Evolutionary conservation across 306 rosid genomes (phyloP).

Genomic region (Dryas octopetala): DNA sequence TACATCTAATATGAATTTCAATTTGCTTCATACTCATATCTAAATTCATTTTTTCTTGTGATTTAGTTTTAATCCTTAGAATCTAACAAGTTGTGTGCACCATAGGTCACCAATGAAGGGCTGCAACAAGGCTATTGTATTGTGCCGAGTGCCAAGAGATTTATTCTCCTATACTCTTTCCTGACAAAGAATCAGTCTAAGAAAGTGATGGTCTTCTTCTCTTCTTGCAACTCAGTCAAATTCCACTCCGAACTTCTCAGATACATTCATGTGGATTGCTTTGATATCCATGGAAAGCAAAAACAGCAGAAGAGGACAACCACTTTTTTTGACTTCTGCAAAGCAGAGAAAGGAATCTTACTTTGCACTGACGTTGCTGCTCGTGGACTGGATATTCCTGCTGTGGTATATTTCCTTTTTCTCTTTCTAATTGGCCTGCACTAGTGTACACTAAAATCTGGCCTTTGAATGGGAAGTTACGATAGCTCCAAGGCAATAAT

Average conservation of each 20-base stretch:
- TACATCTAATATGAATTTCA: not conserved
- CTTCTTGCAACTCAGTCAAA: slow-evolving; percentile 90
- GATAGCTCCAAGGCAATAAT: too few relatives aligned
- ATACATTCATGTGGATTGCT: slow-evolving; percentile 64
- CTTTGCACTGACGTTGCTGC: slow-evolving; percentile 99
- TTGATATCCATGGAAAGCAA: slow-evolving; percentile 91
- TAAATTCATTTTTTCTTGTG: slow-evolving; percentile 1
- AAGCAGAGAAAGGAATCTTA: slow-evolving; percentile 89
- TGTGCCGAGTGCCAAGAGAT: slow-evolving; percentile 79
- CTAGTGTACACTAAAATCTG: too few relatives aligned
- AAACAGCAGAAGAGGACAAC: slow-evolving; percentile 83
- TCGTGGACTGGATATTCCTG: slow-evolving; percentile 90
- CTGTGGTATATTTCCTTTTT: slow-evolving; percentile 50
- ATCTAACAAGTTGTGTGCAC: slow-evolving; percentile 24
- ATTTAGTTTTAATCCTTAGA: slow-evolving; percentile 11
- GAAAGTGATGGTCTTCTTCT: slow-evolving; percentile 98
- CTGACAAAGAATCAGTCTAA: slow-evolving; percentile 65
- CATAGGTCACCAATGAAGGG: slow-evolving; percentile 94
- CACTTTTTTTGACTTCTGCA: slow-evolving; percentile 71
- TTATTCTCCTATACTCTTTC: slow-evolving; percentile 80
- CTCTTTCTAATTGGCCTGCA: slow-evolving; percentile 4
- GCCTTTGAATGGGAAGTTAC: too few relatives aligned
- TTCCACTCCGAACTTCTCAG: slow-evolving; percentile 85
- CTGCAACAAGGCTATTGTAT: slow-evolving; percentile 91
- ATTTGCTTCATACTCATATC: not conserved